phyloP scores from a whole-genome alignment of 2,329 filamentous ascomycete genomes.

The Fusarium sp. region DNA sequence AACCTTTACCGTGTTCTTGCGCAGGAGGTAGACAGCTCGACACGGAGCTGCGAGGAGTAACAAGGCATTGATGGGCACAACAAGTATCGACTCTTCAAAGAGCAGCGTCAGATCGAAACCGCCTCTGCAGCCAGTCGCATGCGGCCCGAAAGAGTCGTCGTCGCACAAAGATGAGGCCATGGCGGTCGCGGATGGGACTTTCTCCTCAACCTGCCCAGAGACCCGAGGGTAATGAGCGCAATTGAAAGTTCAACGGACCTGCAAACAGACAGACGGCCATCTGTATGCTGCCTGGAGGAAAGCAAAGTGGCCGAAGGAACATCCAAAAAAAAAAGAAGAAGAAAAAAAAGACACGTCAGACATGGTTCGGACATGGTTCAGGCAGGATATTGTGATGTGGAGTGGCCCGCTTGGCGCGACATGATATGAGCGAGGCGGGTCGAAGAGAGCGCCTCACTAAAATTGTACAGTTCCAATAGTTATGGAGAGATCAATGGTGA shows the following conservation, averaged over 20 bases:
- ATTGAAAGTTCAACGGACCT: neutral
- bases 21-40: conserved; percentile 28
- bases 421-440: neutral
- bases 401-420: neutral
- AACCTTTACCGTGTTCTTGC: conserved; percentile 36
- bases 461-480: neutral
- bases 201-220: neutral
- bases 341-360: neutral
- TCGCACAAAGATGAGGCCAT: conserved; percentile 29
- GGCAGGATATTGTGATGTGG: neutral
- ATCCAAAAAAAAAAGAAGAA: neutral
- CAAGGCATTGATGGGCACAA: conserved; percentile 41
- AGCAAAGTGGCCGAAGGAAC: neutral
- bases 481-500: neutral
- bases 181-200: neutral
- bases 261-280: neutral
- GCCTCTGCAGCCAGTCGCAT: conserved; percentile 49
- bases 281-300: neutral
- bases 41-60: conserved; percentile 46
- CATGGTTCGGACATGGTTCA: neutral
- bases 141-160: conserved; percentile 38
- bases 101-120: conserved; percentile 63
- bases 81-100: conserved; percentile 53
- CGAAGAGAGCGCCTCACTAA: neutral
- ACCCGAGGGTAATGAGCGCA: neutral